Percentiles rank a stretch among this genome's conserved stretches.
These are phyloP conservation scores for Pyracantha coccinea DNA, from an alignment of 331 rosid genomes.

Conservation along the genomic window DNA sequence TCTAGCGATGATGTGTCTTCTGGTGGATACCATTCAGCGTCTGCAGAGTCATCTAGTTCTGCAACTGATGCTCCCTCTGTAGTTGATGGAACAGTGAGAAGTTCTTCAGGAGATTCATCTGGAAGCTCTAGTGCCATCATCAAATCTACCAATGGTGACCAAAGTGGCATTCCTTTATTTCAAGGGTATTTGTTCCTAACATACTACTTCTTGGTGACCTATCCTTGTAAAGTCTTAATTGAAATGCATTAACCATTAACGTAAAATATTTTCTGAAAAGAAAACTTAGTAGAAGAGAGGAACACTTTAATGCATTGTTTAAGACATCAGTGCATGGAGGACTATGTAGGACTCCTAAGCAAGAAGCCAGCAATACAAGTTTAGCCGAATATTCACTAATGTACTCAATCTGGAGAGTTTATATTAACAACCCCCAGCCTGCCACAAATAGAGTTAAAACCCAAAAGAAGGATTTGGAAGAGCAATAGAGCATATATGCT, in stretches of 20 bases:
- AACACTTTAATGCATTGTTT: neutral
- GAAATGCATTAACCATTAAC: neutral
- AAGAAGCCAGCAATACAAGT: neutral
- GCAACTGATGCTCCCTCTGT: constrained; percentile 26
- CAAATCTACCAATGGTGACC: constrained; percentile 32
- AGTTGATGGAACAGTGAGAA: constrained; percentile 23
- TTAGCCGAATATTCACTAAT: neutral
- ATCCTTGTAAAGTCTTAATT: neutral
- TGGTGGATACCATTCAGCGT: constrained; percentile 20
- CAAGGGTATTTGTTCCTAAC: constrained; percentile 54
- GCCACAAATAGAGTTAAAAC: neutral
- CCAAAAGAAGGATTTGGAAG: neutral
- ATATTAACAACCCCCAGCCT: neutral
- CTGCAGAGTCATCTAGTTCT: constrained; percentile 30
- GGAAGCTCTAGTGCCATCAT: constrained; percentile 24
- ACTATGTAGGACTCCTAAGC: neutral
- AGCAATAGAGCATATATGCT: neutral
- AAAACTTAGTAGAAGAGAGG: neutral
- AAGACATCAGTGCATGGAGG: neutral
- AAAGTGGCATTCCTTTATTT: constrained; percentile 66
- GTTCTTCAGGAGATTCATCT: constrained; percentile 25
- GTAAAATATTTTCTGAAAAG: neutral
- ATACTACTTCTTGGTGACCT: constrained; percentile 1
- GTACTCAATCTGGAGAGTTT: neutral
- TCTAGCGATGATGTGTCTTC: constrained; percentile 23